Evolutionary conservation across 345 rosid species (phyloP).

Genomic region (Cochlearia excelsa): DNA sequence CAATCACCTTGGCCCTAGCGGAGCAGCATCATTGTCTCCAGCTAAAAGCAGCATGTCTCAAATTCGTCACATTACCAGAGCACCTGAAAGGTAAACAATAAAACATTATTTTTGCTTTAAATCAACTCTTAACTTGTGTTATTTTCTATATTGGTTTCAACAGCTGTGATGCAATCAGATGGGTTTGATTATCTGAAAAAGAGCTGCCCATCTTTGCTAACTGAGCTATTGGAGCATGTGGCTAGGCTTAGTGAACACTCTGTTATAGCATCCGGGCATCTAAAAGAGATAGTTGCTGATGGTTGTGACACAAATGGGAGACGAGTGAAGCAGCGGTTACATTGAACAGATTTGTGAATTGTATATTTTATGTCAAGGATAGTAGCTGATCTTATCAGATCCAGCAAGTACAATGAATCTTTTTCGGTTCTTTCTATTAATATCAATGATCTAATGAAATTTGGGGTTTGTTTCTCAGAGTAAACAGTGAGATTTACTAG

Average conservation of each 20-base stretch:
- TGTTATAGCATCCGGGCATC: conserved; percentile 43
- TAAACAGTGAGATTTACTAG: no score
- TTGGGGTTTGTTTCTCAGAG: not conserved
- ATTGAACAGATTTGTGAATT: conserved; percentile 30
- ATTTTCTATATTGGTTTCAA: not conserved
- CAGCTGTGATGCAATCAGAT: conserved; percentile 81
- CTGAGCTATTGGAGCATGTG: conserved; percentile 54
- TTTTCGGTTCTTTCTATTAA: conserved; percentile 3
- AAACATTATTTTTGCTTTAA: not conserved
- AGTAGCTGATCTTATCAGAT: conserved; percentile 15
- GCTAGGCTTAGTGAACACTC: conserved; percentile 58
- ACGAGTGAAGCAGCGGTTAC: conserved; percentile 70
- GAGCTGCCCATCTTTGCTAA: conserved; percentile 57
- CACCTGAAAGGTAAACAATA: conserved; percentile 55
- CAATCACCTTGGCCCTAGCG: conserved; percentile 79
- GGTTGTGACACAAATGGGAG: conserved; percentile 55
- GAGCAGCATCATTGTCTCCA: conserved; percentile 75
- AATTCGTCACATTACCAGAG: conserved; percentile 56
- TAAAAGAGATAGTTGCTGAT: conserved; percentile 45
- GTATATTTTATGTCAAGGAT: conserved; percentile 26
- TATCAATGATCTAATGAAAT: conserved; percentile 10
- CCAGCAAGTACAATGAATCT: conserved; percentile 9
- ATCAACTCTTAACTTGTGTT: no score
- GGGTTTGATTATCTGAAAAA: conserved; percentile 60
- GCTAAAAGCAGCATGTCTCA: conserved; percentile 69